Evolutionary conservation across 306 rosid genomes (phyloP).

Genomic region (Spatholobus suberectus): DNA sequence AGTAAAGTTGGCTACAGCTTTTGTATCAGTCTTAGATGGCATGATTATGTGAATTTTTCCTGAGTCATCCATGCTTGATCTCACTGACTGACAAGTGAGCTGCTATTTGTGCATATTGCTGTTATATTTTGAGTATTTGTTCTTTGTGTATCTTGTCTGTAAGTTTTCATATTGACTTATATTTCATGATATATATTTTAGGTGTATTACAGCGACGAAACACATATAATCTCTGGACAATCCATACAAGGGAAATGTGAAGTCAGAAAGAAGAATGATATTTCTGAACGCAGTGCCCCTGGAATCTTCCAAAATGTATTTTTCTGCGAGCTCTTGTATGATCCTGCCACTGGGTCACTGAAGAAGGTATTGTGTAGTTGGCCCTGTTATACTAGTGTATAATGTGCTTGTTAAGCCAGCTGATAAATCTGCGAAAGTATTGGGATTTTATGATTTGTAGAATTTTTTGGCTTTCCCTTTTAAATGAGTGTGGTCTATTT

Average conservation of each 20-base stretch:
- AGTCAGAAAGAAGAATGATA: conserved; percentile 54
- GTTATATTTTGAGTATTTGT: neutral
- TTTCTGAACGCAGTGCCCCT: conserved; percentile 43
- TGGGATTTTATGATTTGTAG: neutral
- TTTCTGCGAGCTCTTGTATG: conserved; percentile 61
- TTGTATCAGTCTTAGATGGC: neutral
- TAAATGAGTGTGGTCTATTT: neutral
- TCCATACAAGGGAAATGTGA: conserved; percentile 63
- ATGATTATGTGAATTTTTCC: neutral
- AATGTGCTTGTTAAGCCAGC: conserved; percentile 3
- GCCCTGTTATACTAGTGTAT: conserved; percentile 18
- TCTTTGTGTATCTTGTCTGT: conserved; percentile 2
- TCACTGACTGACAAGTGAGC: neutral
- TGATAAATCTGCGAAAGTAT: conserved; percentile 1
- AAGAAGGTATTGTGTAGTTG: conserved; percentile 48
- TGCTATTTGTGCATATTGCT: conserved; percentile 9
- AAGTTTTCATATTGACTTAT: conserved; percentile 24
- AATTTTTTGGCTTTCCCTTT: neutral
- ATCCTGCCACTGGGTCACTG: conserved; percentile 57
- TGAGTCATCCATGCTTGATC: conserved; percentile 1
- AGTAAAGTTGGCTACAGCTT: neutral
- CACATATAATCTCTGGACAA: conserved; percentile 42
- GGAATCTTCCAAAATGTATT: conserved; percentile 48
- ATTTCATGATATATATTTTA: conserved; percentile 38
- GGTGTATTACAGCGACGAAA: conserved; percentile 62